Percentiles rank a stretch among this genome's conserved stretches.
Conservation (phyloP, 2,329 filamentous ascomycete genomes). For the Macrophomina phaseolina region DNA sequence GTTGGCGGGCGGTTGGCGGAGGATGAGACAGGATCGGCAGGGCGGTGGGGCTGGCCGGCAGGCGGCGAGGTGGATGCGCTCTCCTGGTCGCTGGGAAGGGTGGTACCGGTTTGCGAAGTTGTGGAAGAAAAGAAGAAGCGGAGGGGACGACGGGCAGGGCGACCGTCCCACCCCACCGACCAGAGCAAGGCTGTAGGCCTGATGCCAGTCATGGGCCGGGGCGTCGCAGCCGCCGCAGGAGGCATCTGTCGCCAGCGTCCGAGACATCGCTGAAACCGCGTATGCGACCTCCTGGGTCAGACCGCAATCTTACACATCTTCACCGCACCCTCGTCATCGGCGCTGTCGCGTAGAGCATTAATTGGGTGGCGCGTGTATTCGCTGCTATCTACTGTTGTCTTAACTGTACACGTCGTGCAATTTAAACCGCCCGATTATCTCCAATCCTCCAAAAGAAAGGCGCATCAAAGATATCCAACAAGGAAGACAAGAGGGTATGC, state of each 20-base stretch:
- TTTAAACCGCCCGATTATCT: background rate
- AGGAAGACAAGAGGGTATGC: conserved; percentile 20
- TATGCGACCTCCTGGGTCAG: conserved; percentile 15
- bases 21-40: conserved; percentile 21
- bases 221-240: conserved; percentile 11
- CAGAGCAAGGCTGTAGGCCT: background rate
- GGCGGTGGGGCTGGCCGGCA: background rate
- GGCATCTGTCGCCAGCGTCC: conserved; percentile 3
- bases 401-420: conserved; percentile 17
- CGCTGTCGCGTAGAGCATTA: conserved; percentile 12
- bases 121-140: background rate
- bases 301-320: conserved; percentile 11
- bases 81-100: background rate
- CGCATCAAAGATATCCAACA: background rate
- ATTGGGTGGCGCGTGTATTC: background rate
- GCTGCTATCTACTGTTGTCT: conserved; percentile 9
- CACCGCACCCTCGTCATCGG: background rate
- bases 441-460: background rate
- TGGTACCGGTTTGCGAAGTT: background rate
- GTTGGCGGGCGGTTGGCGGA: conserved; percentile 12
- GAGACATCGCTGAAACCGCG: conserved; percentile 19
- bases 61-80: background rate
- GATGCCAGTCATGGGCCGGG: background rate
- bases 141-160: background rate
- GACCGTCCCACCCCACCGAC: background rate